phyloP scores from a whole-genome alignment of 164 flowering plant genomes.

The Kalanchoe fedtschenkoi region DNA sequence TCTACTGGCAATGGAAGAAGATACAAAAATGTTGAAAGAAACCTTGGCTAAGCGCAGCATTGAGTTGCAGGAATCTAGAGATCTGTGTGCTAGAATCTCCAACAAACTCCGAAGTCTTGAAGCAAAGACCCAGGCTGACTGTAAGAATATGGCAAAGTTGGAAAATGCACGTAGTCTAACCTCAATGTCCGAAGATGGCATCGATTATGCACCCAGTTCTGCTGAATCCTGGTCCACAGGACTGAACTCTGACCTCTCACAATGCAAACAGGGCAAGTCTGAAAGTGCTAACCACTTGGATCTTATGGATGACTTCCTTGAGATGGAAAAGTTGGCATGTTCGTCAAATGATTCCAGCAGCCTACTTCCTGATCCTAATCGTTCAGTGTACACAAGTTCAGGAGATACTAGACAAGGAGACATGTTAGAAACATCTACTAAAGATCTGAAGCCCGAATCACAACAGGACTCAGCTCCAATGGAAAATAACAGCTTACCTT shows the following conservation, averaged over 20 bases:
- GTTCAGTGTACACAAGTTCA: constrained; percentile 15
- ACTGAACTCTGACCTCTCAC: constrained; percentile 50
- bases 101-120: constrained; percentile 73
- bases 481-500: constrained; percentile 8
- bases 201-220: constrained; percentile 59
- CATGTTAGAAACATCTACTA: constrained; percentile 12
- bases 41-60: constrained; percentile 87
- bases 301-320: constrained; percentile 95
- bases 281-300: constrained; percentile 49
- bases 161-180: constrained; percentile 69
- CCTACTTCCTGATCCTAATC: constrained; percentile 18
- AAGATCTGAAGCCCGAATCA: constrained; percentile 17
- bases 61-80: constrained; percentile 80
- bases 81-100: constrained; percentile 63
- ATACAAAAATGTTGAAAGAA: constrained; percentile 92
- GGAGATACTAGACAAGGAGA: constrained; percentile 14
- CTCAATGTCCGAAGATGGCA: constrained; percentile 88
- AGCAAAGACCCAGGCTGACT: constrained; percentile 34
- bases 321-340: constrained; percentile 95
- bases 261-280: constrained; percentile 44
- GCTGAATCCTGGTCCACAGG: constrained; percentile 68
- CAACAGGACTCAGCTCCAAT: constrained; percentile 10
- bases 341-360: constrained; percentile 41
- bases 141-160: constrained; percentile 18
- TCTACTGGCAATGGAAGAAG: constrained; percentile 82